Conservation (phyloP, 192 early-diverging fungal species). For the Pilobolus umbonatus region DNA sequence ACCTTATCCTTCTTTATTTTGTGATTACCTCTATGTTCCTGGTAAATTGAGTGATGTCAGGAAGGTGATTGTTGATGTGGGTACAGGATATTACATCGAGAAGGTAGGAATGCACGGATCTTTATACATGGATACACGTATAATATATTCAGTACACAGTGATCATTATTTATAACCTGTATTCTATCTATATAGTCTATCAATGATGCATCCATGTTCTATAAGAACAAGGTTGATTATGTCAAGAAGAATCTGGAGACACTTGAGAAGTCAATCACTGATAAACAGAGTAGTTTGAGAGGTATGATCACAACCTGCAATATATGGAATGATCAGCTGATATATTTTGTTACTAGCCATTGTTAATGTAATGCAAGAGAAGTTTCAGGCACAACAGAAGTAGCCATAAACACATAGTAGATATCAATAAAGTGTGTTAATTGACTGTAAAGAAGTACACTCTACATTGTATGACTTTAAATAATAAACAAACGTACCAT, state of each 20-base stretch:
- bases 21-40: conserved; percentile 90
- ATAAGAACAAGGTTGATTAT: conserved; percentile 76
- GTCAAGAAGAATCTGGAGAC: conserved; percentile 77
- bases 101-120: conserved; percentile 55
- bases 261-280: conserved; percentile 75
- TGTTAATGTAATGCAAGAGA: conserved; percentile 56
- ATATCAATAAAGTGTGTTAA: background rate
- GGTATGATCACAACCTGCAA: conserved; percentile 26
- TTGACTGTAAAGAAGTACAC: too few species aligned
- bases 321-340: background rate
- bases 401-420: background rate
- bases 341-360: conserved; percentile 30
- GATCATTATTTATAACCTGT: too few species aligned
- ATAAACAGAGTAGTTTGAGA: conserved; percentile 69
- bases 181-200: conserved; percentile 41
- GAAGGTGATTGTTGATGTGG: conserved; percentile 91
- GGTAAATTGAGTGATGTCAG: conserved; percentile 77
- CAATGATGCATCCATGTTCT: conserved; percentile 79
- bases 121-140: background rate
- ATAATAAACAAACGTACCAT: too few species aligned
- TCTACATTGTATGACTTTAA: too few species aligned
- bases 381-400: conserved; percentile 39
- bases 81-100: conserved; percentile 94
- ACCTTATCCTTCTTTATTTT: conserved; percentile 13
- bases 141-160: background rate